Conservation (phyloP, 441 rosid genomes). For the Brassica balearica region DNA sequence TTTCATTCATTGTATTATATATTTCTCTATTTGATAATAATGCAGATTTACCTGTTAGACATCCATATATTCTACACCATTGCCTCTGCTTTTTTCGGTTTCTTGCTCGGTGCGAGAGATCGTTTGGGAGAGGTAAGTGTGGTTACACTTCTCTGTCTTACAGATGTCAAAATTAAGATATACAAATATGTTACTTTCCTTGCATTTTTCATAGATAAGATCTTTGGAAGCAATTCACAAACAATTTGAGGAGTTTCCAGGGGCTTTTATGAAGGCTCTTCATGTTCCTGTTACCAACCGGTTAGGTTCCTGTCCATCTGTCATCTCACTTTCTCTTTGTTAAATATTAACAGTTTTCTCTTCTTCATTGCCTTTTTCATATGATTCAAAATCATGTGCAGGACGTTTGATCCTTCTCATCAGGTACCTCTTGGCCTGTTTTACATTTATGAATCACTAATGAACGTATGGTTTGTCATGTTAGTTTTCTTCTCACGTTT, state of each 20-base stretch:
- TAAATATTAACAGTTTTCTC: constrained; percentile 31
- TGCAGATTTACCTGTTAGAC: constrained; percentile 94
- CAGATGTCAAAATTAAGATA: constrained; percentile 15
- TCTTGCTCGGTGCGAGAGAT: constrained; percentile 97
- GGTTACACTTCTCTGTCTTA: constrained; percentile 23
- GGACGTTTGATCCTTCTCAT: constrained; percentile 50
- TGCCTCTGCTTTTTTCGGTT: constrained; percentile 88
- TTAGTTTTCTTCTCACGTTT: constrained; percentile 39
- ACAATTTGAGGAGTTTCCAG: constrained; percentile 88
- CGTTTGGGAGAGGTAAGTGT: constrained; percentile 92
- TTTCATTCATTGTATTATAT: constrained; percentile 28
- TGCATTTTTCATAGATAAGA: constrained; percentile 67
- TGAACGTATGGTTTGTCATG: constrained; percentile 14
- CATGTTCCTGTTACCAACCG: constrained; percentile 65
- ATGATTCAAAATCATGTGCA: constrained; percentile 51
- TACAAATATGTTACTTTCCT: constrained; percentile 47
- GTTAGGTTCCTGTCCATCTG: constrained; percentile 45
- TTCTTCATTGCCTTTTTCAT: constrained; percentile 11
- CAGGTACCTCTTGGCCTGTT: constrained; percentile 52
- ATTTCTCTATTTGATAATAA: constrained; percentile 37
- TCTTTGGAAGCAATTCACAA: constrained; percentile 88
- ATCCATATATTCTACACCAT: constrained; percentile 83
- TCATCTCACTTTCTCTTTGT: constrained; percentile 15
- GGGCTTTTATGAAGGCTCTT: constrained; percentile 74
- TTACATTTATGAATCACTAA: constrained; percentile 16